phyloP scores from a whole-genome alignment of 805 yeast species.

The Candida ovalis region DNA sequence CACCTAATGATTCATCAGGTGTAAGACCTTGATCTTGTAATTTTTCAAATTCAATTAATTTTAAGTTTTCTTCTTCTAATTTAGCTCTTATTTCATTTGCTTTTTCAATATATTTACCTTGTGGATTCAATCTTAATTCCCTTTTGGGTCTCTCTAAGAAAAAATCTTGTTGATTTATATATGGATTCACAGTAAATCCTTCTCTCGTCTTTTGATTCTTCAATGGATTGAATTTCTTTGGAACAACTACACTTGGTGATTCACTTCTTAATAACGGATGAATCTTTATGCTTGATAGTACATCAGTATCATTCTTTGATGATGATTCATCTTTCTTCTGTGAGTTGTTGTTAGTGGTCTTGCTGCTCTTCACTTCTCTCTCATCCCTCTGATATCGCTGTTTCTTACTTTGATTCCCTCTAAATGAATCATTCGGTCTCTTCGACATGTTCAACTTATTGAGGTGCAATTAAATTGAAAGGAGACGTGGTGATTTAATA shows the following conservation, averaged over 20 bases:
- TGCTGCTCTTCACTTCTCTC: background rate
- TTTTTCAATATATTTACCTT: slow-evolving; percentile 58
- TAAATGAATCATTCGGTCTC: background rate
- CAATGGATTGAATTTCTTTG: slow-evolving; percentile 21
- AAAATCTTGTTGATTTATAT: slow-evolving; percentile 28
- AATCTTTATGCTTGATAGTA: slow-evolving; percentile 22
- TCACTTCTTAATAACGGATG: slow-evolving; percentile 28
- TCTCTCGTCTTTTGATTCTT: slow-evolving; percentile 18
- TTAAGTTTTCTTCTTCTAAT: slow-evolving; percentile 31
- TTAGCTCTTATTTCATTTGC: slow-evolving; percentile 50
- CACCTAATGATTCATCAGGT: slow-evolving; percentile 54
- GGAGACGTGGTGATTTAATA: too few species aligned
- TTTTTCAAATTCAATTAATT: slow-evolving; percentile 29
- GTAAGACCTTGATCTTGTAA: slow-evolving; percentile 38
- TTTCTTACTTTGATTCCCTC: background rate
- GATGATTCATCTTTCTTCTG: background rate
- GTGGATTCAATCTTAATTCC: slow-evolving; percentile 49
- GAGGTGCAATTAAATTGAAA: too few species aligned
- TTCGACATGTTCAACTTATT: background rate
- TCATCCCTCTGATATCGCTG: background rate
- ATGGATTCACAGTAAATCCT: slow-evolving; percentile 32
- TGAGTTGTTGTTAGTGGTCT: background rate
- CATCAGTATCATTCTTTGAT: slow-evolving; percentile 6
- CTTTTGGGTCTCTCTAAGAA: slow-evolving; percentile 26
- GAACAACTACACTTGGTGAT: slow-evolving; percentile 12